Evolutionary conservation across 2,329 filamentous ascomycete species (phyloP).

Genomic region (Thermomyces lanuginosus): DNA sequence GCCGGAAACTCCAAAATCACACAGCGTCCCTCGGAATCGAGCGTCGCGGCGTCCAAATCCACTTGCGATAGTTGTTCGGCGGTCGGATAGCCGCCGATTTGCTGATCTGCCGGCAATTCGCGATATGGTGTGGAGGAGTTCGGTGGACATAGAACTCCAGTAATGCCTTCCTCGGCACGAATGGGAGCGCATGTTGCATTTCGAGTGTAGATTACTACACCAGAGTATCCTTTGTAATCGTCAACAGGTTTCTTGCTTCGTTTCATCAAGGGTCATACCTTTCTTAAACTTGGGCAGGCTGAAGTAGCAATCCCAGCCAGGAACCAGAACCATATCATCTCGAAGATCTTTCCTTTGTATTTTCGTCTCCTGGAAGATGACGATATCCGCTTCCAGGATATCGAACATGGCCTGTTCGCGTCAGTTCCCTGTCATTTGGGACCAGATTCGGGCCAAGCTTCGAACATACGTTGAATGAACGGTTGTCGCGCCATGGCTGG

Average conservation of each 20-base stretch:
- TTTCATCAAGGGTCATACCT: constrained; percentile 34
- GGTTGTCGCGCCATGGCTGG: constrained; percentile 60
- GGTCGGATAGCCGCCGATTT: constrained; percentile 78
- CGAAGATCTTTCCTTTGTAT: constrained; percentile 82
- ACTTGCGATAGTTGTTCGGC: constrained; percentile 47
- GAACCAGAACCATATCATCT: constrained; percentile 90
- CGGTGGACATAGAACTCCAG: constrained; percentile 60
- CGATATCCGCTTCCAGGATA: constrained; percentile 76
- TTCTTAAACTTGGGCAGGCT: constrained; percentile 89
- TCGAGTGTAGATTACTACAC: constrained; percentile 89
- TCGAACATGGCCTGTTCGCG: constrained; percentile 72
- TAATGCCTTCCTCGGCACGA: constrained; percentile 83
- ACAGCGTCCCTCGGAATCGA: constrained; percentile 86
- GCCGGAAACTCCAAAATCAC: constrained; percentile 85
- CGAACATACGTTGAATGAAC: constrained; percentile 52
- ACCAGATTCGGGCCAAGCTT: constrained; percentile 1
- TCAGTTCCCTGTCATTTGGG: not conserved
- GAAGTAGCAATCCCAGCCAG: constrained; percentile 93
- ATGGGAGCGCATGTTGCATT: constrained; percentile 72
- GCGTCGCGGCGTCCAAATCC: constrained; percentile 48
- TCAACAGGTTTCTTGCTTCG: constrained; percentile 5
- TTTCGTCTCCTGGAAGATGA: constrained; percentile 91
- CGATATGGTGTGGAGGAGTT: constrained; percentile 55
- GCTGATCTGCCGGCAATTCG: constrained; percentile 54
- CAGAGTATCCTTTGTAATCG: constrained; percentile 59